Conservation (phyloP, 176 grass and related monocot species). For the Avena eriantha region DNA sequence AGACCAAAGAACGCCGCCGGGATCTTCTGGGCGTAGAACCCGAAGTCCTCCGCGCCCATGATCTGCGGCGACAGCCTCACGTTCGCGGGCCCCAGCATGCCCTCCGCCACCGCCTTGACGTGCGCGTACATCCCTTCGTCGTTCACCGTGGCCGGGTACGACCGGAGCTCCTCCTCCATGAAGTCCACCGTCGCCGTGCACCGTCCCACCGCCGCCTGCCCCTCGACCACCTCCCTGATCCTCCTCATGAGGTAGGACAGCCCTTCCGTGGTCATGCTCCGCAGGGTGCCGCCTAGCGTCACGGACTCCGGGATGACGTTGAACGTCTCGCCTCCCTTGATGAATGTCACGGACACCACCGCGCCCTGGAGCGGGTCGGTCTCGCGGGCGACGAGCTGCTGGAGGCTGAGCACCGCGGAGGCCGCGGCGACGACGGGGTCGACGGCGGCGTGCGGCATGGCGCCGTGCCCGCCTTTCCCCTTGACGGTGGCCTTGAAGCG, state of each 20-base stretch:
- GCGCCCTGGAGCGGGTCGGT: constrained; percentile 58
- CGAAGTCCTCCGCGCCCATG: neutral
- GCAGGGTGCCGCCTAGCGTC: neutral
- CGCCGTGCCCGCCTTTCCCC: neutral
- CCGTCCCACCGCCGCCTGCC: neutral
- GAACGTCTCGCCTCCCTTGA: neutral
- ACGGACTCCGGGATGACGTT: constrained; percentile 6
- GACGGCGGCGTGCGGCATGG: constrained; percentile 45
- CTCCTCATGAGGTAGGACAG: neutral
- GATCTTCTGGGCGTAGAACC: neutral
- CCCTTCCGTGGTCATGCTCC: neutral
- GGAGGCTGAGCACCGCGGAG: constrained; percentile 50
- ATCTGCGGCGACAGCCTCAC: neutral
- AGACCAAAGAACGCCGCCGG: neutral
- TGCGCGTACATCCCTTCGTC: neutral
- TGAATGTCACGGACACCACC: constrained; percentile 27
- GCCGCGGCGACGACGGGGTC: constrained; percentile 54
- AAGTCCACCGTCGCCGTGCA: neutral
- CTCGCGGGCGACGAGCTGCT: constrained; percentile 58
- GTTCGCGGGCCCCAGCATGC: neutral
- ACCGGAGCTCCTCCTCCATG: constrained; percentile 9
- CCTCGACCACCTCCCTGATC: neutral
- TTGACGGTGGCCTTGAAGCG: neutral
- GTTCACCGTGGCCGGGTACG: constrained; percentile 3
- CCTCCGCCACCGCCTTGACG: neutral